phyloP scores from a whole-genome alignment of 2,329 filamentous ascomycete species.

The Cladosporium sp. region DNA sequence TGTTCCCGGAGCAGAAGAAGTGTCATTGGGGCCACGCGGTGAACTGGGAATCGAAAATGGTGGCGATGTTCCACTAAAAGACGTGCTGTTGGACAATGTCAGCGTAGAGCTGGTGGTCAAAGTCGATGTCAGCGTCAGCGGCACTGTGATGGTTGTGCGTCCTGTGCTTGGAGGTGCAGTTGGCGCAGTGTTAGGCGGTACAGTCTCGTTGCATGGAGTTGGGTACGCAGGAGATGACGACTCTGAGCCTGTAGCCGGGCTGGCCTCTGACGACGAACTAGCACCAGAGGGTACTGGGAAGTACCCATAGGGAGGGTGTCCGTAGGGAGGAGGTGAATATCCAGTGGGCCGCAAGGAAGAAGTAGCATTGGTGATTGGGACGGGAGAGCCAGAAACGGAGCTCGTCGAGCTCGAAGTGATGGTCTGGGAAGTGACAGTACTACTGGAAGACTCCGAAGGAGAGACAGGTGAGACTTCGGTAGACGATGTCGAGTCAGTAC shows the following conservation, averaged over 20 bases:
- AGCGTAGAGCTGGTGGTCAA: not conserved
- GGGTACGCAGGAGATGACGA: constrained; percentile 3
- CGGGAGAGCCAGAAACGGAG: not conserved
- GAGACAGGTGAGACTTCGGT: constrained; percentile 14
- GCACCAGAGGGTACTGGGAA: constrained; percentile 1
- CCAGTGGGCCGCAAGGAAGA: not conserved
- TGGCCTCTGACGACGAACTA: not conserved
- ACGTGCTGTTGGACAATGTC: constrained; percentile 1
- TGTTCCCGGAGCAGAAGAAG: not conserved
- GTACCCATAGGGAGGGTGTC: not conserved
- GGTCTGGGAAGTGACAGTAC: constrained; percentile 8
- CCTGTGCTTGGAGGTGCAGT: not conserved
- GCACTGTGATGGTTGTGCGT: not conserved
- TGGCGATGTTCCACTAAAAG: not conserved
- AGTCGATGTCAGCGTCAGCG: constrained; percentile 2
- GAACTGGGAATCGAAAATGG: not conserved
- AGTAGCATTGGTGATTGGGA: not conserved
- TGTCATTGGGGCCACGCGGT: not conserved
- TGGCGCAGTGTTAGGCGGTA: not conserved
- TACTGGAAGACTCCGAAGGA: not conserved
- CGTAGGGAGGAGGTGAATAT: not conserved
- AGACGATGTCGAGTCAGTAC: constrained; percentile 8
- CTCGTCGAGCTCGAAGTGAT: constrained; percentile 1
- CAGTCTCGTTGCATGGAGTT: constrained; percentile 3
- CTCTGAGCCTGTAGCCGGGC: not conserved